A percentile compares a stretch with the other conserved stretches of the same genome.
Conservation (phyloP, 1,284 basidiomycete genomes). For the Tilletia walkeri region DNA sequence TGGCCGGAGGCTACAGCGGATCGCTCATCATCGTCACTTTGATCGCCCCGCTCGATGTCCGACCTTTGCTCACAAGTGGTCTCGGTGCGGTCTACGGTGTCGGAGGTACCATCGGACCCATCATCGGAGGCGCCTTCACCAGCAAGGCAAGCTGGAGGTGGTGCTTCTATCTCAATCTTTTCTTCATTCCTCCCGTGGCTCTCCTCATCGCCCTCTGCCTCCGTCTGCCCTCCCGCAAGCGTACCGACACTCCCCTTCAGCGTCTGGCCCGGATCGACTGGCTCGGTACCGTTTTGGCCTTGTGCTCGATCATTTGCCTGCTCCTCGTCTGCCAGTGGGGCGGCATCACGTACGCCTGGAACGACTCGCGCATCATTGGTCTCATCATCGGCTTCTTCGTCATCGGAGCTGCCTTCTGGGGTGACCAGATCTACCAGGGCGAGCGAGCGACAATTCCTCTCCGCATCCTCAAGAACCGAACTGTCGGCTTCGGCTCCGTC, state of each 20-base stretch:
- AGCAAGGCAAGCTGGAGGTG: constrained; percentile 43
- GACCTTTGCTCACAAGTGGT: constrained; percentile 29
- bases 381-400: constrained; percentile 46
- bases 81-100: constrained; percentile 37
- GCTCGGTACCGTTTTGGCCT: constrained; percentile 42
- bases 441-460: constrained; percentile 51
- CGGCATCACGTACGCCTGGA: constrained; percentile 46
- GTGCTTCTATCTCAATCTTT: constrained; percentile 45
- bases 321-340: constrained; percentile 48
- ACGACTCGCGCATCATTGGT: constrained; percentile 39
- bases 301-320: constrained; percentile 48
- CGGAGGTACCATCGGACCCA: constrained; percentile 30
- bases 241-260: constrained; percentile 15
- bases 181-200: constrained; percentile 31
- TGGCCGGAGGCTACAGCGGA: constrained; percentile 42
- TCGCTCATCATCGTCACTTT: constrained; percentile 35
- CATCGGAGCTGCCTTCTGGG: constrained; percentile 29
- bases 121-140: constrained; percentile 39
- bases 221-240: constrained; percentile 18
- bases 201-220: constrained; percentile 35
- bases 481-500: constrained; percentile 35
- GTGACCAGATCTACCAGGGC: constrained; percentile 43
- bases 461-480: constrained; percentile 40
- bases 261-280: constrained; percentile 47
- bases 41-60: constrained; percentile 27